These are phyloP conservation scores for Marasmius sp. DNA, from an alignment of 1,284 basidiomycete species.

Conservation along the genomic window DNA sequence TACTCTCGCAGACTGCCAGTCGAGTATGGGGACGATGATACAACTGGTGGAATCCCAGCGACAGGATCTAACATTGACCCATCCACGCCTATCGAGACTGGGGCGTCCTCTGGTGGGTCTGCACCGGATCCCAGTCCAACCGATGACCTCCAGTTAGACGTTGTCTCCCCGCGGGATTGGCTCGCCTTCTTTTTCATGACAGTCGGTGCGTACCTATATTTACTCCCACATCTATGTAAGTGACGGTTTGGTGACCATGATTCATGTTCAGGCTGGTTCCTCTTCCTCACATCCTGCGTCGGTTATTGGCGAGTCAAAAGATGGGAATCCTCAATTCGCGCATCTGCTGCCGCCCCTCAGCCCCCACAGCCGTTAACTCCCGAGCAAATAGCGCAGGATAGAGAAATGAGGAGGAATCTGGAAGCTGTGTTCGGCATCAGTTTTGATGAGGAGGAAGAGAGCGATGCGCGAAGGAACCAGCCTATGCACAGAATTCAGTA, in stretches of 20 bases:
- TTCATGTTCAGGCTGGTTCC: conserved; percentile 73
- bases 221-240: conserved; percentile 1
- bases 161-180: conserved; percentile 67
- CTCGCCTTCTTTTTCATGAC: conserved; percentile 90
- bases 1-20: conserved; percentile 44
- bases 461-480: conserved; percentile 8
- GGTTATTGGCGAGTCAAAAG: conserved; percentile 86
- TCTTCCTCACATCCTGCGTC: conserved; percentile 76
- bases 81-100: conserved; percentile 1
- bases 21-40: conserved; percentile 17
- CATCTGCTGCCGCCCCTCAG: conserved; percentile 32
- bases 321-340: conserved; percentile 67
- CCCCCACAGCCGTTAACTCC: conserved; percentile 22
- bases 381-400: conserved; percentile 47
- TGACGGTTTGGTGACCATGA: conserved; percentile 5
- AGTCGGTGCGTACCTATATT: conserved; percentile 48
- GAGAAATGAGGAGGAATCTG: conserved; percentile 45
- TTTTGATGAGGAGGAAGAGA: conserved; percentile 24
- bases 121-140: conserved; percentile 18
- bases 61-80: conserved; percentile 14
- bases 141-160: conserved; percentile 16
- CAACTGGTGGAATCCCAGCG: background rate
- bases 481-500: conserved; percentile 8
- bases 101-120: background rate
- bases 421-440: conserved; percentile 47